Percentiles rank a stretch among this genome's conserved stretches.
Evolutionary conservation across 2,329 filamentous ascomycete species (phyloP).

Genomic region (Phaeosphaeriaceae sp.): DNA sequence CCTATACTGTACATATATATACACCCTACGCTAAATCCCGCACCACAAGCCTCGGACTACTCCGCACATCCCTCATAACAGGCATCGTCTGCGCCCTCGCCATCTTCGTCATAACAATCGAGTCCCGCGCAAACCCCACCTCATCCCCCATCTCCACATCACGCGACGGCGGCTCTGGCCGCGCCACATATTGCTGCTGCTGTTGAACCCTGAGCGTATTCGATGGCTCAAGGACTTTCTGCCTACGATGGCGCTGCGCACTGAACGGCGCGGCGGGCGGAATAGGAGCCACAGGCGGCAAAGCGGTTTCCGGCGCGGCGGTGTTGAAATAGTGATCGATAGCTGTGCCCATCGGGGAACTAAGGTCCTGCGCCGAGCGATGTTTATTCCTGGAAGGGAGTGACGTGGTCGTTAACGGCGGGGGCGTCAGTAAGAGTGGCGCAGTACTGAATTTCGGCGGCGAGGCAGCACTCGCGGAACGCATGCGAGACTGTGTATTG

Average conservation of each 20-base stretch:
- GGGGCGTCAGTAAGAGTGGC: slow-evolving; percentile 5
- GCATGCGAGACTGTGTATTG: neutral
- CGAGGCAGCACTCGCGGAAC: neutral
- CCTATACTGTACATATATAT: neutral
- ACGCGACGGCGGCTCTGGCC: too few species aligned
- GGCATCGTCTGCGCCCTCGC: neutral
- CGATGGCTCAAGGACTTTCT: slow-evolving; percentile 19
- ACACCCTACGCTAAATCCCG: neutral
- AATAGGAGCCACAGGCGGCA: neutral
- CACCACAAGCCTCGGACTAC: neutral
- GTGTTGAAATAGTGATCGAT: slow-evolving; percentile 20
- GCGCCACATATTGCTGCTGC: too few species aligned
- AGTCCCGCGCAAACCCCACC: neutral
- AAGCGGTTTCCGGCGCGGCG: neutral
- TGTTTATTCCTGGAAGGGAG: neutral
- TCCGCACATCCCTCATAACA: neutral
- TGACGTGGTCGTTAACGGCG: slow-evolving; percentile 2
- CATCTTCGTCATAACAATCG: neutral
- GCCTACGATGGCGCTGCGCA: slow-evolving; percentile 20
- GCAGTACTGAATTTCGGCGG: slow-evolving; percentile 11
- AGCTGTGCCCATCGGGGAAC: slow-evolving; percentile 20
- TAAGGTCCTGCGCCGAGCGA: slow-evolving; percentile 11
- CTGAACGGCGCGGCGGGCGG: slow-evolving; percentile 8
- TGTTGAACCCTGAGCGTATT: too few species aligned
- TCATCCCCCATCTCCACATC: too few species aligned